Conservation (phyloP, 805 yeast genomes). For the Schwanniomyces vanrijiae region DNA sequence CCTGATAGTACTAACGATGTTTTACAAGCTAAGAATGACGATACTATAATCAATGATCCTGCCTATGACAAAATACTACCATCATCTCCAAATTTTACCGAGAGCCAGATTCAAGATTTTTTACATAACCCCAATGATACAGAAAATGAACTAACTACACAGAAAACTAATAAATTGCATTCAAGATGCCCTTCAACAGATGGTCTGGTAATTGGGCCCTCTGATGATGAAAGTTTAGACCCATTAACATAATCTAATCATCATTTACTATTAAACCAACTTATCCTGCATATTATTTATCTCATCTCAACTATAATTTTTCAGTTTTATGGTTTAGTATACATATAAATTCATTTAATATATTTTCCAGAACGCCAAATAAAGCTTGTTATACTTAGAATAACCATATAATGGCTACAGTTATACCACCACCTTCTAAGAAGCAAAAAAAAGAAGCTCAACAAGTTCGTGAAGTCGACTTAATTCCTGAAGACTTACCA, state of each 20-base stretch:
- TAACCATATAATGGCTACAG: conserved; percentile 69
- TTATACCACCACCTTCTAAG: conserved; percentile 91
- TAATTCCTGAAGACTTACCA: conserved; percentile 78
- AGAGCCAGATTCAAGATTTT: conserved; percentile 7
- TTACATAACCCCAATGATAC: conserved; percentile 1
- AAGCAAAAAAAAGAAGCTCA: conserved; percentile 84
- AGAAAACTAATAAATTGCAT: neutral
- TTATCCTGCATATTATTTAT: conserved; percentile 2
- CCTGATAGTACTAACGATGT: conserved; percentile 2
- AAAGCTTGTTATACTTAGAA: neutral
- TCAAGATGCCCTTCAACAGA: neutral
- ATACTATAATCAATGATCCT: neutral
- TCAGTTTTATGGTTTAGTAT: neutral
- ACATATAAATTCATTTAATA: conserved; percentile 6
- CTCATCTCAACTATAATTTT: conserved; percentile 1
- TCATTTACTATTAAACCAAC: neutral
- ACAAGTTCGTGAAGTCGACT: conserved; percentile 68
- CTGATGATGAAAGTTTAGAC: conserved; percentile 32
- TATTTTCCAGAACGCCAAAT: neutral
- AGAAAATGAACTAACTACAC: neutral
- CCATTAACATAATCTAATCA: conserved; percentile 7
- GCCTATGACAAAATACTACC: conserved; percentile 6
- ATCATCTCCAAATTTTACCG: conserved; percentile 16
- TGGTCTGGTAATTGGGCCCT: conserved; percentile 29
- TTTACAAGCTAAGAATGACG: neutral